Base-by-base conservation (phyloP, 2,329 filamentous ascomycete species). In the Epichloe gansuensis region DNA sequence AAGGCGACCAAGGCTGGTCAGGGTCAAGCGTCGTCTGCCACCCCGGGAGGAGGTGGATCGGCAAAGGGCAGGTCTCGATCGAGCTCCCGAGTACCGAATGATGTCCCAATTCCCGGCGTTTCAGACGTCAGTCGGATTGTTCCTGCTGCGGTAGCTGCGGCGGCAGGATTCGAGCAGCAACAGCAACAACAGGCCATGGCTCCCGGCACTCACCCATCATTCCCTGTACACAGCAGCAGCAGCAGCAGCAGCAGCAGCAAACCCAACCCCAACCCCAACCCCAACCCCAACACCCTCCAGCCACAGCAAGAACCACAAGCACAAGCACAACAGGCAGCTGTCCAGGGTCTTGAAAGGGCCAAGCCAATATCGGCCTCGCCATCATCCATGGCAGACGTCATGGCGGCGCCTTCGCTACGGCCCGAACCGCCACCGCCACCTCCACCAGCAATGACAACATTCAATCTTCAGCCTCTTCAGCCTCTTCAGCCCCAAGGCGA, bases 331-430 rank as follows among this genome's bases (percentile, higher is more conserved):
- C 53, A 48, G 3, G 53, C 43, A 11, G 56, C 62, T 5, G 58
- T 60, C 6, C 63, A 59, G 44, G 49, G 52, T 11, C 59, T 68
- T 31, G 71, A 74, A 51, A 63, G 71, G 34, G 62, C 63, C n/a
- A 65, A 63, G 34, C 59, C 68, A 12, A 54, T 66, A 41, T 55
- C 65, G 43, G 56, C 68, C 7, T 63, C 70, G 7, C 67, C 71
- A 12, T 38, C 50, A 23, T 51, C 43, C 50, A 72, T 78, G 37
- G 66, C 72, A 7, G 78, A 81, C 31, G 72, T 77, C 17, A 78
- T 80, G 73, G 75, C 76, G 11, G 75, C 78, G 6, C 77, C 78
- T 1, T 76, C 77, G 5, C 67, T 81, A 52, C 70, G 77, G 38
- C 77, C 78, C 2, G 78, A 81, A 55, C 77, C 68, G 15, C 74